Conservation (phyloP, 2,329 filamentous ascomycete genomes). For the Fusarium napiforme region DNA sequence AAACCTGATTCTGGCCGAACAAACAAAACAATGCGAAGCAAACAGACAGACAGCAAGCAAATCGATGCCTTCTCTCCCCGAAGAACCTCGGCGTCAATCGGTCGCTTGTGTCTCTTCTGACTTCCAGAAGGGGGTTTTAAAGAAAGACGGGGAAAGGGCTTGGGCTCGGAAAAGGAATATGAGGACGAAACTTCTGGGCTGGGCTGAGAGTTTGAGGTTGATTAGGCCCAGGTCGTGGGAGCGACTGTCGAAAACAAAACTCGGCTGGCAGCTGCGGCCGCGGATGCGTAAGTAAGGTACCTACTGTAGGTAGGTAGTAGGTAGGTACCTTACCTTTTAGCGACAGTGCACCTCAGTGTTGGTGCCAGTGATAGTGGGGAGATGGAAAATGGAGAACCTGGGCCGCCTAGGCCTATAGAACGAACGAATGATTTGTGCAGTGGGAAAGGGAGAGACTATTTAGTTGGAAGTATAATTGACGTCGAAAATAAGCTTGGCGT, state of each 20-base stretch:
- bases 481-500: conserved; percentile 17
- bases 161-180: conserved; percentile 9
- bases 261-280: conserved; percentile 33
- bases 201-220: conserved; percentile 16
- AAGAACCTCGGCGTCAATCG: conserved; percentile 25
- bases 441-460: conserved; percentile 1
- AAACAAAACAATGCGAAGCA: conserved; percentile 17
- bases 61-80: conserved; percentile 12
- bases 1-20: conserved; percentile 32
- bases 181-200: conserved; percentile 19
- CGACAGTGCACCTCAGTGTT: conserved; percentile 1
- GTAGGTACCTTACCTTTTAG: not conserved
- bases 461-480: not conserved
- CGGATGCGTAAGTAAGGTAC: not conserved
- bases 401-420: conserved; percentile 26
- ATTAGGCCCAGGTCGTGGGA: conserved; percentile 22
- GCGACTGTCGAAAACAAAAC: conserved; percentile 25
- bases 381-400: conserved; percentile 32
- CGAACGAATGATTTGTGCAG: conserved; percentile 12
- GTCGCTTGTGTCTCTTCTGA: conserved; percentile 24
- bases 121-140: not conserved
- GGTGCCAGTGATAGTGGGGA: conserved; percentile 22
- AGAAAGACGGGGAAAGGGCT: not conserved
- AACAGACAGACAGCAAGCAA: conserved; percentile 17
- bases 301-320: not conserved